phyloP scores from a whole-genome alignment of 1,284 basidiomycete species.

The Pholiota adiposa region DNA sequence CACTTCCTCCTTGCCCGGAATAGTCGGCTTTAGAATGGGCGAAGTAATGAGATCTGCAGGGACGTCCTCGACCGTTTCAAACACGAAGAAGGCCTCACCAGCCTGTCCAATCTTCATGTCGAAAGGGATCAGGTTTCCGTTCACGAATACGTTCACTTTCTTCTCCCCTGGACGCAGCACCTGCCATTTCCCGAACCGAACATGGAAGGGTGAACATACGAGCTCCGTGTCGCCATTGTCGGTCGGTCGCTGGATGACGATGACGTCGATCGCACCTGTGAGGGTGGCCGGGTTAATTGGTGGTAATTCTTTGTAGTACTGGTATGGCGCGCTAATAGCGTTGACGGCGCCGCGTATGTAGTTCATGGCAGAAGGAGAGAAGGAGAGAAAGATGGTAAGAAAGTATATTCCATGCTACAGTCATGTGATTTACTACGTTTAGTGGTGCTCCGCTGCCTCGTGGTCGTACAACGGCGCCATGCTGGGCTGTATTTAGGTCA shows the following conservation, averaged over 20 bases:
- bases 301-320: conserved; percentile 81
- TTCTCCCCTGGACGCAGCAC: conserved; percentile 95
- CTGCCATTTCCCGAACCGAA: conserved; percentile 98
- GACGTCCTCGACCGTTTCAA: conserved; percentile 95
- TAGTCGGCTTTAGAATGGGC: conserved; percentile 78
- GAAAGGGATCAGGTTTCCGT: conserved; percentile 85
- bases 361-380: conserved; percentile 56
- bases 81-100: conserved; percentile 98
- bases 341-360: conserved; percentile 82
- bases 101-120: conserved; percentile 99
- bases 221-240: conserved; percentile 73
- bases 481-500: conserved; percentile 43
- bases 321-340: conserved; percentile 80
- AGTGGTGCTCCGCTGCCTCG: conserved; percentile 39
- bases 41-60: conserved; percentile 94
- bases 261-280: conserved; percentile 96
- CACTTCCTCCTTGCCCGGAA: conserved; percentile 40
- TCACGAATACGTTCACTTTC: conserved; percentile 87
- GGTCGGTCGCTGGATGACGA: conserved; percentile 81
- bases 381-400: conserved; percentile 19
- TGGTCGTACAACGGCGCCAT: conserved; percentile 62
- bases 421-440: conserved; percentile 34
- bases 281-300: conserved; percentile 92
- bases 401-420: conserved; percentile 22
- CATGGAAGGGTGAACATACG: conserved; percentile 96